Conservation (phyloP, 148 eudicot species). For the Simmondsia chinensis region DNA sequence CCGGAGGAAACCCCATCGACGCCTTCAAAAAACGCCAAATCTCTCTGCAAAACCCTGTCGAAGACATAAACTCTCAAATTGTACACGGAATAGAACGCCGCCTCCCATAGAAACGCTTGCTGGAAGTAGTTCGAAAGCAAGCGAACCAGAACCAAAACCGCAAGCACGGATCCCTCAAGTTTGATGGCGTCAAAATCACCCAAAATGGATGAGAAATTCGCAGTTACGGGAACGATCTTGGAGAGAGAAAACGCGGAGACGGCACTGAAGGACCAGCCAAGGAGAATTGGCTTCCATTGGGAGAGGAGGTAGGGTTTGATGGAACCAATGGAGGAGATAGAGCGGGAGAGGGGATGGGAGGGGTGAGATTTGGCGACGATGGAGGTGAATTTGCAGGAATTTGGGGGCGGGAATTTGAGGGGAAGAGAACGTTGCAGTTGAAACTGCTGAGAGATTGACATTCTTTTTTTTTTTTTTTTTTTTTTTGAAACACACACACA, state of each 20-base stretch:
- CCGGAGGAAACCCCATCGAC: conserved; percentile 38
- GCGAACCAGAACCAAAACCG: conserved; percentile 31
- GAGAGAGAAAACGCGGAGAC: conserved; percentile 68
- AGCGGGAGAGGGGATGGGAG: conserved; percentile 13
- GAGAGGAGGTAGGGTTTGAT: conserved; percentile 61
- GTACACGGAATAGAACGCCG: conserved; percentile 48
- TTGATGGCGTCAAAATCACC: conserved; percentile 14
- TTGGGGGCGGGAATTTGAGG: conserved; percentile 3
- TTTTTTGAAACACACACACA: no score
- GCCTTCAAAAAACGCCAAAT: conserved; percentile 76
- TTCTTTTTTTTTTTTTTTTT: no score
- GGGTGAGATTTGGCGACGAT: background rate
- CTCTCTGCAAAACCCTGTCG: conserved; percentile 65
- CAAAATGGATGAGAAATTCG: conserved; percentile 30
- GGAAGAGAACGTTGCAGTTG: no score
- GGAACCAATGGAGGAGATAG: conserved; percentile 23
- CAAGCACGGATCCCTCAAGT: conserved; percentile 37
- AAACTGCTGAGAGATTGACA: no score
- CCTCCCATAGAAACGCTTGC: conserved; percentile 78
- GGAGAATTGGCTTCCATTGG: conserved; percentile 50
- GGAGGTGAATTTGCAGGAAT: conserved; percentile 13
- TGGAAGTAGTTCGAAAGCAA: conserved; percentile 53
- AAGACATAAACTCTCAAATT: conserved; percentile 58
- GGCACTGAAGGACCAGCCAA: conserved; percentile 67
- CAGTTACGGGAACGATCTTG: conserved; percentile 51